Percentiles rank a stretch among this genome's conserved stretches.
Evolutionary conservation across 306 rosid genomes (phyloP).

Genomic region (Quercus engelmannii): DNA sequence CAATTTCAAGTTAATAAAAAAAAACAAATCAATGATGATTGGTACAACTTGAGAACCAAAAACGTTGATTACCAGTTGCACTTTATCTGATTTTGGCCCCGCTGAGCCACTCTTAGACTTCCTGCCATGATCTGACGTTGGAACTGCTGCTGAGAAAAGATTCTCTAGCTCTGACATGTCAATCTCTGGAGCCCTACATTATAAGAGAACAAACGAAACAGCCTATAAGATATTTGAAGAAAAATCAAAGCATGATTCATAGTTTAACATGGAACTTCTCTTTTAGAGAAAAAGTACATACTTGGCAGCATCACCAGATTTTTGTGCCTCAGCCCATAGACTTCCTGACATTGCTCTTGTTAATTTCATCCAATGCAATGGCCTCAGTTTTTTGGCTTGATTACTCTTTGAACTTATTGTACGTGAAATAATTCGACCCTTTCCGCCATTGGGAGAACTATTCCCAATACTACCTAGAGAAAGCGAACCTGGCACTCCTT

Average conservation of each 20-base stretch:
- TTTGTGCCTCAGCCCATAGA: slow-evolving; percentile 92
- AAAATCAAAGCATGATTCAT: slow-evolving; percentile 17
- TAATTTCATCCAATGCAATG: slow-evolving; percentile 87
- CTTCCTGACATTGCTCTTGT: slow-evolving; percentile 87
- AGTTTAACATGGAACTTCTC: slow-evolving; percentile 15
- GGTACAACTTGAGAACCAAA: slow-evolving; percentile 9
- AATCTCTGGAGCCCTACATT: slow-evolving; percentile 84
- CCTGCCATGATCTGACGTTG: slow-evolving; percentile 41
- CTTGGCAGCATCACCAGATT: slow-evolving; percentile 72
- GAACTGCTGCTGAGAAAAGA: slow-evolving; percentile 77
- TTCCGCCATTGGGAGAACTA: slow-evolving; percentile 31
- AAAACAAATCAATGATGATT: background rate
- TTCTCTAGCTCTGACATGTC: slow-evolving; percentile 92
- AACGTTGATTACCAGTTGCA: slow-evolving; percentile 67
- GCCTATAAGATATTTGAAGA: slow-evolving; percentile 17
- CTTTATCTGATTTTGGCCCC: slow-evolving; percentile 75
- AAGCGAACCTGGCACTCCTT: slow-evolving; percentile 41
- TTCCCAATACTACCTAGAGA: slow-evolving; percentile 28
- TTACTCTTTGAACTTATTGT: slow-evolving; percentile 40
- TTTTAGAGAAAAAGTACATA: slow-evolving; percentile 35
- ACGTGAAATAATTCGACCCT: slow-evolving; percentile 53
- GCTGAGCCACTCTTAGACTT: slow-evolving; percentile 47
- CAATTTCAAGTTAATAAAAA: slow-evolving; percentile 11
- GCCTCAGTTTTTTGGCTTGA: slow-evolving; percentile 75
- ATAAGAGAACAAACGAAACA: slow-evolving; percentile 19